Evolutionary conservation across 164 flowering plant species (phyloP).

Genomic region (Piper longum): DNA sequence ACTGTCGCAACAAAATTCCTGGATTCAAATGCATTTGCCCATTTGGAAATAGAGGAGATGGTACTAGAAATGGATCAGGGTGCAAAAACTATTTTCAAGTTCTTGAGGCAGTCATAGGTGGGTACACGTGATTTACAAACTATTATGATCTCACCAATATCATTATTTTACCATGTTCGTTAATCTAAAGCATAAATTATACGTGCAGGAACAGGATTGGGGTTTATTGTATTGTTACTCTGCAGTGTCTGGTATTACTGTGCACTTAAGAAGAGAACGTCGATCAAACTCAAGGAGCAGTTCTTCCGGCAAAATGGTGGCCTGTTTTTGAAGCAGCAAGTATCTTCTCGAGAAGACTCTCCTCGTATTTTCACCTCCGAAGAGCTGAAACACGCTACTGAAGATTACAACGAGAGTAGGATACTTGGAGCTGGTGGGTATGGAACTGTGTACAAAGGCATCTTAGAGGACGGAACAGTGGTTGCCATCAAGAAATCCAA

Average conservation of each 20-base stretch:
- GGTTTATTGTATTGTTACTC: slow-evolving; percentile 10
- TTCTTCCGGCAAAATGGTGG: slow-evolving; percentile 40
- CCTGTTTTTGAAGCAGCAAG: slow-evolving; percentile 17
- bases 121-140: neutral
- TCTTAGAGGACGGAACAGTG: slow-evolving; percentile 12
- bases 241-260: slow-evolving; percentile 18
- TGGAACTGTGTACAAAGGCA: slow-evolving; percentile 33
- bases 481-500: slow-evolving; percentile 44
- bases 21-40: slow-evolving; percentile 18
- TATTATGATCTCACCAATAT: neutral
- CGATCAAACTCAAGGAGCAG: slow-evolving; percentile 21
- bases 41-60: slow-evolving; percentile 22
- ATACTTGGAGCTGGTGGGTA: slow-evolving; percentile 34
- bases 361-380: slow-evolving; percentile 25
- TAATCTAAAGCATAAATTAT: neutral
- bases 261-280: slow-evolving; percentile 15
- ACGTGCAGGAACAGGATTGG: slow-evolving; percentile 11
- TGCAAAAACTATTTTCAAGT: slow-evolving; percentile 12
- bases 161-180: neutral
- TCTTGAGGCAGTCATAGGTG: slow-evolving; percentile 19
- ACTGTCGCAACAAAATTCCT: slow-evolving; percentile 11
- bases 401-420: slow-evolving; percentile 18
- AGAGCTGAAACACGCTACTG: slow-evolving; percentile 33
- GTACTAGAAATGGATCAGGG: slow-evolving; percentile 17
- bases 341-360: slow-evolving; percentile 14